Percentiles rank a stretch among this genome's conserved stretches.
Conservation (phyloP, 2,329 filamentous ascomycete species). For the Fusarium globosum region DNA sequence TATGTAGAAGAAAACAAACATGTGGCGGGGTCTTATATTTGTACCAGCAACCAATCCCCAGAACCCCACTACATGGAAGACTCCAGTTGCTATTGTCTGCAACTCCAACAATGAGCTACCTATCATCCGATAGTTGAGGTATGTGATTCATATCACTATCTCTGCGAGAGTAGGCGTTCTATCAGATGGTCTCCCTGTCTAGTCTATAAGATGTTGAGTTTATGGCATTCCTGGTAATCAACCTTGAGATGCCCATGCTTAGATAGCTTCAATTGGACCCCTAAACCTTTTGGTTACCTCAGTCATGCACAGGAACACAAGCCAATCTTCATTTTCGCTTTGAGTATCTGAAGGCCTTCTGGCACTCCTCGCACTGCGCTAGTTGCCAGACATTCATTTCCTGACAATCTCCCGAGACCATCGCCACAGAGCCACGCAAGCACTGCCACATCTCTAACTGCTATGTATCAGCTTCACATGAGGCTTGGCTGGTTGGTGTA, state of each 20-base stretch:
- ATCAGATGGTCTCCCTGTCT: neutral
- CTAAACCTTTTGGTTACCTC: neutral
- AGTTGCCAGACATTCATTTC: neutral
- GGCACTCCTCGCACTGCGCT: neutral
- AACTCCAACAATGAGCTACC: neutral
- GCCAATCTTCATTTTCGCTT: neutral
- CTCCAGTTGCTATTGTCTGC: conserved; percentile 2
- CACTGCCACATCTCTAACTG: conserved; percentile 25
- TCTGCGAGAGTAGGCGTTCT: neutral
- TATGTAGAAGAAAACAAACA: conserved; percentile 38
- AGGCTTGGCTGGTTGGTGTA: neutral
- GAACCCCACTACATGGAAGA: conserved; percentile 27
- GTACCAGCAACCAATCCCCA: conserved; percentile 33
- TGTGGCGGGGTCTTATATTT: conserved; percentile 37
- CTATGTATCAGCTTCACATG: neutral
- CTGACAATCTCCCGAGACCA: conserved; percentile 1
- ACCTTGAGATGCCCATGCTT: neutral
- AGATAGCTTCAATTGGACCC: neutral
- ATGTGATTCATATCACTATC: neutral
- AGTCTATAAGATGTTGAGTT: neutral
- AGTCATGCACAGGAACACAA: neutral
- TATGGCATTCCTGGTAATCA: neutral
- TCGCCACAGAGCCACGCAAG: conserved; percentile 30
- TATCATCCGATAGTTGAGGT: neutral
- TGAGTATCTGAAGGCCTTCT: neutral